These are phyloP conservation scores for Penicillium steckii DNA, from an alignment of 495 filamentous ascomycete genomes.

Conservation along the genomic window DNA sequence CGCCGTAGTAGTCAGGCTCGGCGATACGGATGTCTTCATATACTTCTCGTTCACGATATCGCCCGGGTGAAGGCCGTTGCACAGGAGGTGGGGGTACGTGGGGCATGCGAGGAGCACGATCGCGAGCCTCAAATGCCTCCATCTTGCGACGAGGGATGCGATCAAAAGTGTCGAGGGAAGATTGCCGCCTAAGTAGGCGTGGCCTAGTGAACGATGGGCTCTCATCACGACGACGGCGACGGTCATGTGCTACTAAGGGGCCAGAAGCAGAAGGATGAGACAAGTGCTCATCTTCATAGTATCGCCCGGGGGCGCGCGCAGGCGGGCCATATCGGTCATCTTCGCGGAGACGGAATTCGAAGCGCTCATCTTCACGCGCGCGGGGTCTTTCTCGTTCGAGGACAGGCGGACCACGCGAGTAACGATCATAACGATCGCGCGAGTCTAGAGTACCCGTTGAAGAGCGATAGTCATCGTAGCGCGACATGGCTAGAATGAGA, in stretches of 20 bases:
- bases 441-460: conserved; percentile 40
- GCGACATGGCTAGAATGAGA: conserved; percentile 38
- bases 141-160: conserved; percentile 58
- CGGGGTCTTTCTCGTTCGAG: conserved; percentile 48
- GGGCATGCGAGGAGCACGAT: conserved; percentile 29
- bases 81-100: conserved; percentile 28
- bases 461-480: conserved; percentile 46
- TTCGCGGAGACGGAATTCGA: conserved; percentile 52
- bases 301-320: conserved; percentile 44
- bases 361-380: conserved; percentile 48
- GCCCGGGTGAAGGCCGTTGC: conserved; percentile 37
- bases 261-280: conserved; percentile 40
- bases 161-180: conserved; percentile 71
- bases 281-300: conserved; percentile 53
- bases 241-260: conserved; percentile 38
- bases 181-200: conserved; percentile 62
- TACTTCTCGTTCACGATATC: conserved; percentile 50
- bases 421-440: conserved; percentile 46
- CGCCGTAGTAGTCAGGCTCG: conserved; percentile 64
- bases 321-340: conserved; percentile 57
- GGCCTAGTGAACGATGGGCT: conserved; percentile 50
- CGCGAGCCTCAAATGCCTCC: conserved; percentile 49
- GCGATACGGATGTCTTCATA: conserved; percentile 67
- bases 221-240: conserved; percentile 37
- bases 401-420: conserved; percentile 42